Base-by-base conservation (phyloP, 768 basidiomycete species). In the Lactarius psammicola region DNA sequence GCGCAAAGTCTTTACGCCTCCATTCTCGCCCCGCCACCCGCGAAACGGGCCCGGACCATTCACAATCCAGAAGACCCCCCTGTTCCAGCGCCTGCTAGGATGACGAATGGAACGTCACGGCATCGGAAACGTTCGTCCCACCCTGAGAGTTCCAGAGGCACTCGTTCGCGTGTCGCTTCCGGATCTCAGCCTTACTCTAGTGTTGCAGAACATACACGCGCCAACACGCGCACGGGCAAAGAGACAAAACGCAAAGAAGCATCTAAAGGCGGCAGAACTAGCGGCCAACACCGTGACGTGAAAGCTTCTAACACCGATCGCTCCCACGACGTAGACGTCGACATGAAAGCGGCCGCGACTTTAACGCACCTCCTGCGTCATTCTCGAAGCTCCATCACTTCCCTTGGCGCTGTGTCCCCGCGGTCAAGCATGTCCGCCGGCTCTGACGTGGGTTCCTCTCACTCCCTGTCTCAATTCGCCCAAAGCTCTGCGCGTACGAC, bases 291-390 rank as follows among this genome's bases (percentile, higher is more conserved):
- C 26, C 60, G 49, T 15, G 36, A 49, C 23, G 59, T 15, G 44
- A 62, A 54, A 42, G 67, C 68, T 20, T 60, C 61, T 36, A 60
- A 60, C 20, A 61, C 30, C 46, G 46, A 56, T 42, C 40, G 78
- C 63, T 80, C 82, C 60, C 78, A 76, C 17, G 84, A 84, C 64
- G 83, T 80, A 15, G 87, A 87, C 70, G 80, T 88, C 58, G 90
- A 91, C 74, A 88, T 92, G 83, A 89, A 92, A 74, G 91, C 90
- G 46, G 91, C 90, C 8, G 89, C 87, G 31, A 89, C 91, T 10
- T 78, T 93, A 69, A 92, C 91, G 0, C 86, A 86, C 13, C 79
- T 92, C 62, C 79, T 88, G 63, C 79, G 89, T 64, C 83, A 87
- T 65, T 82, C 88, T 63, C 80, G 85, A 56, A 85, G 87, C 23